These are phyloP conservation scores for Phytophthora tentaculata DNA, from an alignment of 352 stramenopile species.

Conservation along the genomic window DNA sequence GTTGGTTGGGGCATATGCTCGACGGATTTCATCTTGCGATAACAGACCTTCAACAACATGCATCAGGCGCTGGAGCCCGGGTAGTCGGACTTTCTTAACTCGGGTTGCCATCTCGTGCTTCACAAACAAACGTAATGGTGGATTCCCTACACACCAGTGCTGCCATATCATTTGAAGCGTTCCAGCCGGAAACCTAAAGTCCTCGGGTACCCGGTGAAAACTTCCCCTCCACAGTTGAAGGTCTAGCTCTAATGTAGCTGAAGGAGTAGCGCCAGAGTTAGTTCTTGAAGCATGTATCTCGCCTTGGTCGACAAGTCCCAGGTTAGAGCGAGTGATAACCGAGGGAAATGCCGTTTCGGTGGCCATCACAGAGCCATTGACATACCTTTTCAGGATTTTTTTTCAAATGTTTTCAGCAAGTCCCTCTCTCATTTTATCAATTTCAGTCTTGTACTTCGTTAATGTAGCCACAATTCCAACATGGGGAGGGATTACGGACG, in stretches of 20 bases:
- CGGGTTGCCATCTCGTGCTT: neutral
- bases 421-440: neutral
- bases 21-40: neutral
- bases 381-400: neutral
- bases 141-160: neutral
- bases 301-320: neutral
- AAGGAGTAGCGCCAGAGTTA: neutral
- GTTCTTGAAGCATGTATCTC: too few species aligned
- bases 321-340: neutral
- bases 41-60: neutral
- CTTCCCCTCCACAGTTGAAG: neutral
- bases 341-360: neutral
- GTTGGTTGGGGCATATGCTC: neutral
- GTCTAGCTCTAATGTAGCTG: neutral
- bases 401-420: neutral
- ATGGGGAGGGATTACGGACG: neutral
- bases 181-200: neutral
- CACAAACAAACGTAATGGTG: neutral
- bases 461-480: neutral
- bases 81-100: neutral
- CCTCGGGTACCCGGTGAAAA: neutral
- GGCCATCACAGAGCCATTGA: neutral
- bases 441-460: neutral
- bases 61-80: neutral
- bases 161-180: too few species aligned